Conservation (phyloP, 208 protist genomes). For the Zelonia costaricensis region DNA sequence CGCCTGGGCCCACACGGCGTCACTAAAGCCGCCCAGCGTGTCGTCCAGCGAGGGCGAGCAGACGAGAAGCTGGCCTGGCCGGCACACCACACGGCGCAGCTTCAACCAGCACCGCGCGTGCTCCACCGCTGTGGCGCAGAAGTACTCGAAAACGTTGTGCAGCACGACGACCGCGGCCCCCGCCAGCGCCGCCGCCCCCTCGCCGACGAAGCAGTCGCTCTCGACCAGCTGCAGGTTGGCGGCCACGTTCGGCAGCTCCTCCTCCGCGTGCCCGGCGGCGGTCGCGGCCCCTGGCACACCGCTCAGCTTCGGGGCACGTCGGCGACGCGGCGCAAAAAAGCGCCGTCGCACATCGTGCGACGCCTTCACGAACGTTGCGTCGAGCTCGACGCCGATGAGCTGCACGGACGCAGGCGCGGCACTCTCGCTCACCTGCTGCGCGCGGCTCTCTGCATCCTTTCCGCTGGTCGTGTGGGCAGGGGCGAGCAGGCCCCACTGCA, state of each 20-base stretch:
- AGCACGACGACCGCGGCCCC: slow-evolving; percentile 68
- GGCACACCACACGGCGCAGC: slow-evolving; percentile 47
- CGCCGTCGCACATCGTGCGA: slow-evolving; percentile 25
- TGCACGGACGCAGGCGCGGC: slow-evolving; percentile 10
- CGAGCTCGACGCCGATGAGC: slow-evolving; percentile 20
- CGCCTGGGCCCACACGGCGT: slow-evolving; percentile 18
- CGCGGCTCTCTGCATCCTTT: no score
- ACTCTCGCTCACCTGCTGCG: neutral
- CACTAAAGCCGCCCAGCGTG: slow-evolving; percentile 27
- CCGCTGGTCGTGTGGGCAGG: slow-evolving; percentile 30
- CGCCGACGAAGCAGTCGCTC: slow-evolving; percentile 66
- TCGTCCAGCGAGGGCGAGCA: slow-evolving; percentile 61
- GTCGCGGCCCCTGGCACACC: no score
- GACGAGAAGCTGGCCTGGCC: slow-evolving; percentile 58
- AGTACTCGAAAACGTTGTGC: slow-evolving; percentile 92
- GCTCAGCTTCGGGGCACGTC: slow-evolving; percentile 17
- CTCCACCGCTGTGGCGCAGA: slow-evolving; percentile 37
- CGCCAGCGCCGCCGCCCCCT: slow-evolving; percentile 37
- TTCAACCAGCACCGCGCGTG: slow-evolving; percentile 70
- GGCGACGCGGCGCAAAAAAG: slow-evolving; percentile 33
- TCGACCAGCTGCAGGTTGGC: slow-evolving; percentile 34
- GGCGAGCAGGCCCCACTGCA: slow-evolving; percentile 32
- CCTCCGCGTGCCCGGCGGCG: neutral
- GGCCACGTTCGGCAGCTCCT: slow-evolving; percentile 13
- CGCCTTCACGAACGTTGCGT: slow-evolving; percentile 20